Evolutionary conservation across 1,284 basidiomycete genomes (phyloP), one percentile per base, ranked within the genome.

Genomic region (Ganoderma lingzhi): DNA sequence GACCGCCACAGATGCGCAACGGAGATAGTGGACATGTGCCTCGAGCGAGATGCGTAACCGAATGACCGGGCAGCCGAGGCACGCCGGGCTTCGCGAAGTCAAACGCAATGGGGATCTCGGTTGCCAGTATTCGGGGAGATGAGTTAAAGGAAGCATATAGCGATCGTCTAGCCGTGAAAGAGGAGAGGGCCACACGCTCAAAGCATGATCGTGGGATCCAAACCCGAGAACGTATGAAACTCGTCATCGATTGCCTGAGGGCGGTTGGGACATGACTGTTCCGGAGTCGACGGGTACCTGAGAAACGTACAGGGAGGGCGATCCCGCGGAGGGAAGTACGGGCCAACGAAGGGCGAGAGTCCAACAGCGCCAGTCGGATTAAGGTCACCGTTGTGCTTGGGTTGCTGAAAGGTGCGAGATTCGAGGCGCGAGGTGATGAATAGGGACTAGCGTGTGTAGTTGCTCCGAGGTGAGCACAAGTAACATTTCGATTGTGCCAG

Each of bases 41-140:
- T 53, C 35, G 65, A 51, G 51, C 51, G 23, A 51, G 41, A 32
- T 37, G 62, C 53, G 12, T 32, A 32, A 23, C 28, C 53, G 53
- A 30, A 55, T 6, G 53, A 30, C 15, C 53, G 53, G 53, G 14
- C 15, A 32, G 53, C 28, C 30, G 30, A 55, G 53, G 58, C 37
- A 65, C 59, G 58, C 67, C 62, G 63, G 35, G 60, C 28, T 32
- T 48, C 19, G 45, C 15, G 10, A 4, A 30, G 35, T 44, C 19
- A 32, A 56, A 66, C 39, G 62, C 39, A 65, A 65, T 63, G 70
- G 67, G 67, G 65, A 71, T 71, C 67, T 71, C 70, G 67, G 70
- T 19, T 30, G 32, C 51, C 41, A 44, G n/a, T 55, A 58, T 23
- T 59, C 44, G 39, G 55, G 6, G 30, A 45, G 45, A 56, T 35